Percentiles rank a stretch among this genome's conserved stretches.
These are phyloP conservation scores for Calocera cornea DNA, from an alignment of 768 basidiomycete species.

Conservation along the genomic window DNA sequence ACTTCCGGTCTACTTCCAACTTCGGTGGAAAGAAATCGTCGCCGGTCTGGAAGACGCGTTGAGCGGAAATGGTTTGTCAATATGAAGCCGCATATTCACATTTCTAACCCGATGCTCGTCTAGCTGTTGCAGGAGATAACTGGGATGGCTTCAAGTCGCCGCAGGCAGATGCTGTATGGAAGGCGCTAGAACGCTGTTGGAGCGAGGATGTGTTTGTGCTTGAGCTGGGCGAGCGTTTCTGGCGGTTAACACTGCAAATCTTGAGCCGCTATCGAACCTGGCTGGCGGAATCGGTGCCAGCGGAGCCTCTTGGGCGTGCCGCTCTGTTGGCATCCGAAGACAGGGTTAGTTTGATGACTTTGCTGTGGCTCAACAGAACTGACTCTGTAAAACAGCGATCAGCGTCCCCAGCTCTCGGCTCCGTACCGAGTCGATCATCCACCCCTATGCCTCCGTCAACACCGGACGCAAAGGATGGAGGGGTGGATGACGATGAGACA, in stretches of 20 bases:
- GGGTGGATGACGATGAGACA: conserved; percentile 44
- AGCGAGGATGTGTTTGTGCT: conserved; percentile 72
- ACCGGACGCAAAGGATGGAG: conserved; percentile 34
- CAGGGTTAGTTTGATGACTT: conserved; percentile 20
- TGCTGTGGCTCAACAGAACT: neutral
- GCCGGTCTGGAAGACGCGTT: conserved; percentile 59
- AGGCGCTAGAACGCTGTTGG: conserved; percentile 71
- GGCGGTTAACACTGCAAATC: conserved; percentile 85
- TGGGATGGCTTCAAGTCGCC: conserved; percentile 23
- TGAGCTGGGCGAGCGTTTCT: conserved; percentile 71
- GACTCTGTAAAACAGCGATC: neutral
- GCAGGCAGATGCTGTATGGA: conserved; percentile 57
- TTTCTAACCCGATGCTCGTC: neutral
- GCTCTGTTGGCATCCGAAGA: conserved; percentile 16
- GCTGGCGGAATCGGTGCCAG: conserved; percentile 46
- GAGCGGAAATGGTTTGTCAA: neutral
- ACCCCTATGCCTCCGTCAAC: conserved; percentile 2
- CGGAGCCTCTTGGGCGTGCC: conserved; percentile 10
- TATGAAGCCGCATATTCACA: neutral
- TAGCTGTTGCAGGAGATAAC: neutral
- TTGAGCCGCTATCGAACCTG: conserved; percentile 66
- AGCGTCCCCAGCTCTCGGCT: neutral
- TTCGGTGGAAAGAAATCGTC: conserved; percentile 93
- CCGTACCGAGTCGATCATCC: conserved; percentile 1
- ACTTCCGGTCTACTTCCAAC: conserved; percentile 89